A percentile compares a stretch with the other conserved stretches of the same genome.
phyloP scores from a whole-genome alignment of 768 basidiomycete species.

The Mycena vitilis region DNA sequence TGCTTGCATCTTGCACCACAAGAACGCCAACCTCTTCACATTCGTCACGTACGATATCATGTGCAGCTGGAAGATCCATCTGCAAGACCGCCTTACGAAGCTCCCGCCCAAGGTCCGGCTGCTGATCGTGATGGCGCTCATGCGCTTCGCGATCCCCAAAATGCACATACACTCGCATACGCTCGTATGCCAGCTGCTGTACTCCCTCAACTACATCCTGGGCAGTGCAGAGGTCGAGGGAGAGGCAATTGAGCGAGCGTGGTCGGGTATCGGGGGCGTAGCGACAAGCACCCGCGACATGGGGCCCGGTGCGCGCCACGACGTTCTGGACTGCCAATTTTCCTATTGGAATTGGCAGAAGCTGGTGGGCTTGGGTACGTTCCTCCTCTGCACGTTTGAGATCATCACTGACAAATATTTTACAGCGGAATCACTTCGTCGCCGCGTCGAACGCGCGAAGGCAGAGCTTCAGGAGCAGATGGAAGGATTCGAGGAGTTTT shows the following conservation, averaged over 20 bases:
- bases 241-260: background rate
- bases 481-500: too few species aligned
- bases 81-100: background rate
- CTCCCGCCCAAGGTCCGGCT: background rate
- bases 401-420: too few species aligned
- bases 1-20: background rate
- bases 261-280: conserved; percentile 28
- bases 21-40: background rate
- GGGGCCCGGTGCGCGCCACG: conserved; percentile 38
- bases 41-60: background rate
- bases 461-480: too few species aligned
- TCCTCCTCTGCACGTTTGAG: too few species aligned
- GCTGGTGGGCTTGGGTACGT: background rate
- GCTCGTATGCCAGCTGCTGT: background rate
- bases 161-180: background rate
- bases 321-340: conserved; percentile 39
- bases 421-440: background rate
- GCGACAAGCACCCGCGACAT: conserved; percentile 45
- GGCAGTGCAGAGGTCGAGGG: background rate
- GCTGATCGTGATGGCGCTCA: background rate
- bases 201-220: background rate
- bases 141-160: background rate
- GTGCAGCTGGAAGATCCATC: background rate
- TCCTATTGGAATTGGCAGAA: conserved; percentile 37
- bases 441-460: background rate